Conservation (phyloP, 2,329 filamentous ascomycete genomes). For the Diaporthe amygdali region DNA sequence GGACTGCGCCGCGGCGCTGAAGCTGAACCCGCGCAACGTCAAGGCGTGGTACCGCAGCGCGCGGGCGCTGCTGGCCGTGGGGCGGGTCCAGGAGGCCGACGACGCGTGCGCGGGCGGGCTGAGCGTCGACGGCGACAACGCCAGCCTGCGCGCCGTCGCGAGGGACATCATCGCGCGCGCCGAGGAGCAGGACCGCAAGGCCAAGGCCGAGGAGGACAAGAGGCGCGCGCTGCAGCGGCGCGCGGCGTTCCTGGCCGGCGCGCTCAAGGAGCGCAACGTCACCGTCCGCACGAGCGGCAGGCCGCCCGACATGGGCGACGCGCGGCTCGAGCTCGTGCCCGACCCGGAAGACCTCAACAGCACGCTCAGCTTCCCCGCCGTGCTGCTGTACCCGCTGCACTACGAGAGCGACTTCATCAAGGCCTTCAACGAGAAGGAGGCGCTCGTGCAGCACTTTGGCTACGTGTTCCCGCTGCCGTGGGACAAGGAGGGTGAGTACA, state of each 20-base stretch:
- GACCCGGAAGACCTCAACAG: slow-evolving; percentile 77
- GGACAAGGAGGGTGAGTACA: slow-evolving; percentile 76
- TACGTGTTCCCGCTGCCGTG: slow-evolving; percentile 91
- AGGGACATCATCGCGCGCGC: slow-evolving; percentile 68
- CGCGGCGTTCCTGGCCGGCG: slow-evolving; percentile 65
- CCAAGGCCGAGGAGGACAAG: slow-evolving; percentile 49
- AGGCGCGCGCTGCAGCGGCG: slow-evolving; percentile 60
- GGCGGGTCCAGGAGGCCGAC: slow-evolving; percentile 79
- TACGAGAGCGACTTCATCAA: slow-evolving; percentile 91
- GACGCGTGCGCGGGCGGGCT: slow-evolving; percentile 80
- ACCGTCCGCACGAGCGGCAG: slow-evolving; percentile 68
- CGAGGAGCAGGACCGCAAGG: slow-evolving; percentile 39
- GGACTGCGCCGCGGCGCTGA: slow-evolving; percentile 81
- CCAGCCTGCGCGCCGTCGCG: slow-evolving; percentile 65
- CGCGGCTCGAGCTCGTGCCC: slow-evolving; percentile 70
- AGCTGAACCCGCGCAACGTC: slow-evolving; percentile 78
- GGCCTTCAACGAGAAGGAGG: slow-evolving; percentile 78
- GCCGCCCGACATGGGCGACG: slow-evolving; percentile 89
- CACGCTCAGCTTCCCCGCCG: slow-evolving; percentile 74
- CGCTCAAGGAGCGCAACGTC: slow-evolving; percentile 74
- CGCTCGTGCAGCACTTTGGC: slow-evolving; percentile 75
- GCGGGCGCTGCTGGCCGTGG: slow-evolving; percentile 77
- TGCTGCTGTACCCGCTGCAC: slow-evolving; percentile 85
- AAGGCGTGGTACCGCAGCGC: slow-evolving; percentile 92
- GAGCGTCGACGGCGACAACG: slow-evolving; percentile 72